Base-by-base conservation (phyloP, 1,284 basidiomycete genomes). In the Entoloma clypeatum region DNA sequence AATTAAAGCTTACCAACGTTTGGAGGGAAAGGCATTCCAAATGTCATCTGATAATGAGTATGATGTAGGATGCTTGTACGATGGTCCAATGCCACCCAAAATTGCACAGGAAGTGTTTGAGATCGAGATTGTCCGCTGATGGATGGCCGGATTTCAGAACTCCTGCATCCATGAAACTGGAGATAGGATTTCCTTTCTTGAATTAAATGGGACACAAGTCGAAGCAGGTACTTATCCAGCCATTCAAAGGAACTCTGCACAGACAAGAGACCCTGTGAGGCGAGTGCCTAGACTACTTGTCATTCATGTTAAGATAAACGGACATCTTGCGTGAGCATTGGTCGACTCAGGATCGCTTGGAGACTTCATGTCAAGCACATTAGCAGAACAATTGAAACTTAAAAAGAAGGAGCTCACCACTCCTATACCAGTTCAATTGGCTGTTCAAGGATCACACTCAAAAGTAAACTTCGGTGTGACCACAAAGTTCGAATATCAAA, bases 291-390 rank as follows among this genome's bases (percentile, higher is more conserved):
- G 54, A 14, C 60, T 61, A 0, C 36, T 70, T 0, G 56, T 67
- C 0, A 44, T 71, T 0, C 45, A 60, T 0, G 59, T 62, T 0
- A 24, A 49, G 0, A 40, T 72, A 0, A 63, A 69, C 43, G 67
- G 62, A 0, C 47, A 62, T 0, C 52, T 57, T 0, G 53, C 50
- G 0, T 27, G 51, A 0, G 65, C 64, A 9, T 19, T 49, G 3
- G 10, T 49, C 8, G 48, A 49, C 18, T 49, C 41, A 0, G 32
- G 44, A 11, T 70, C 63, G 0, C 49, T 68, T 2, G 57, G 61
- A 0, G 64, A 71, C 29, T 65, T 71, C 29, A 54, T 72, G 34
- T 70, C 62, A 2, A 59, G 60, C 0, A 59, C 44, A 3, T 21
- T 70, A 2, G 64, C 53, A 0, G 60, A 68, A 33, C 63, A 68